A percentile compares a stretch with the other conserved stretches of the same genome.
Evolutionary conservation across 441 rosid species (phyloP).

Genomic region (Syzygium malaccense): DNA sequence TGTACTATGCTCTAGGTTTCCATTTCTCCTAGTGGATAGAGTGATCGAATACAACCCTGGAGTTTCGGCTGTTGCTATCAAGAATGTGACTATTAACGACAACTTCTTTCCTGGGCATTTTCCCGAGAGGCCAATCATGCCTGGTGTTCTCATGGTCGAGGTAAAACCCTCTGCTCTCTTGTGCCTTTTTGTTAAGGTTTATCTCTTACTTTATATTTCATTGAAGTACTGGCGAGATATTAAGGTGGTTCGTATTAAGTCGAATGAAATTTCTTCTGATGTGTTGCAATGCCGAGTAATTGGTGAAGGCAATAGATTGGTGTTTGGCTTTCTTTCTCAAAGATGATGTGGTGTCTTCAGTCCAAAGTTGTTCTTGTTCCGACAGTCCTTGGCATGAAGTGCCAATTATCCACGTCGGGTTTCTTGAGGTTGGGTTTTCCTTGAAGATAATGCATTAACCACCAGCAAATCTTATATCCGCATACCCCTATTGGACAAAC

Average conservation of each 20-base stretch:
- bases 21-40: constrained; percentile 90
- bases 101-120: constrained; percentile 95
- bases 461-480: not conserved
- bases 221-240: not conserved
- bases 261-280: not conserved
- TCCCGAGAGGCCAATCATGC: constrained; percentile 91
- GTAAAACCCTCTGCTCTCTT: constrained; percentile 16
- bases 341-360: not conserved
- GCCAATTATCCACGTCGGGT: not conserved
- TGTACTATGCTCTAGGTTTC: constrained; percentile 42
- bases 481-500: not conserved
- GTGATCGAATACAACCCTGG: constrained; percentile 85
- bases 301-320: not conserved
- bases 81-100: constrained; percentile 91
- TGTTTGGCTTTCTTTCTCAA: not conserved
- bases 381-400: not conserved
- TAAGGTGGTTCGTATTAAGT: not conserved
- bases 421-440: not conserved
- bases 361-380: not conserved
- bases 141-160: constrained; percentile 97
- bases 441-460: not conserved
- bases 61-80: constrained; percentile 82
- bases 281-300: not conserved
- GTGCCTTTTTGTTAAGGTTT: not conserved
- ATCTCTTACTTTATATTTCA: not conserved